Evolutionary conservation across 495 filamentous ascomycete genomes (phyloP).

Genomic region (Penicillium robsamsonii): DNA sequence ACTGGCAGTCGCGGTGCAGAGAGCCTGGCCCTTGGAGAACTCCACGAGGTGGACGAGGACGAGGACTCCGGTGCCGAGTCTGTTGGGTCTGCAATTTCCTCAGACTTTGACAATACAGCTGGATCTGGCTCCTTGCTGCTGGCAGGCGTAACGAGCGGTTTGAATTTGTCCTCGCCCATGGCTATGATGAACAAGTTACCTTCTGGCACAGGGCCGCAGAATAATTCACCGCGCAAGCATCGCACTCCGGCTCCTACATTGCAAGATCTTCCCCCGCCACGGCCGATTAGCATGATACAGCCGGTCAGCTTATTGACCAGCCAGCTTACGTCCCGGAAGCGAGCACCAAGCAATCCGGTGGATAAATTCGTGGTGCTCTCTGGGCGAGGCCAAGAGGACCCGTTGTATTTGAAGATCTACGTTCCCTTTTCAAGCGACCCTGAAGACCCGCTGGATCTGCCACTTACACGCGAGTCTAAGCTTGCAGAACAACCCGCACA

Average conservation of each 20-base stretch:
- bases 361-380: conserved; percentile 83
- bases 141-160: conserved; percentile 44
- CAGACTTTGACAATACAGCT: conserved; percentile 65
- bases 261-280: conserved; percentile 83
- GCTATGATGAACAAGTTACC: conserved; percentile 46
- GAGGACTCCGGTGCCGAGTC: conserved; percentile 56
- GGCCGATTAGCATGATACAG: conserved; percentile 80
- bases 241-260: conserved; percentile 58
- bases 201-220: conserved; percentile 36
- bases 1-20: conserved; percentile 51
- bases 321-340: conserved; percentile 73
- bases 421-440: conserved; percentile 75
- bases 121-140: conserved; percentile 58
- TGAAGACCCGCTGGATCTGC: conserved; percentile 70
- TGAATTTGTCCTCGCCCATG: conserved; percentile 46
- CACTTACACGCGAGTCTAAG: conserved; percentile 73
- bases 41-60: conserved; percentile 57
- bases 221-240: conserved; percentile 57
- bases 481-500: conserved; percentile 62
- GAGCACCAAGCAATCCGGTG: conserved; percentile 77
- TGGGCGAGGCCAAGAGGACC: conserved; percentile 79
- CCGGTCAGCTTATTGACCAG: conserved; percentile 71
- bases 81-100: conserved; percentile 62
- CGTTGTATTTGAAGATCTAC: conserved; percentile 82
- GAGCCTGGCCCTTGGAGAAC: conserved; percentile 33